Conservation (phyloP, 805 yeast genomes). For the Candida lessepsii region DNA sequence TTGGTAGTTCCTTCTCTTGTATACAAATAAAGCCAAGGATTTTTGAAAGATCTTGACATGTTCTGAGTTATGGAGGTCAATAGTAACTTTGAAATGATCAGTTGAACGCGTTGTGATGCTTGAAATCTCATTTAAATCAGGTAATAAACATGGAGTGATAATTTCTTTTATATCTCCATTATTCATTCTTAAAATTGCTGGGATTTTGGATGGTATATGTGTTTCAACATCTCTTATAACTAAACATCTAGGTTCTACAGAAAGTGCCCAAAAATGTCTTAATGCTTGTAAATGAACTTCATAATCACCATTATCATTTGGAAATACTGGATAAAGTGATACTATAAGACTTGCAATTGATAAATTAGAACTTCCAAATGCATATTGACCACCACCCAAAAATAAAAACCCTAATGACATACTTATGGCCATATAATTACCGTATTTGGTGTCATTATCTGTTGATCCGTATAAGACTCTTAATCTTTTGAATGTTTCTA, state of each 20-base stretch:
- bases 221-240: constrained; percentile 68
- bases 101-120: constrained; percentile 46
- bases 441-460: constrained; percentile 49
- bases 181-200: constrained; percentile 37
- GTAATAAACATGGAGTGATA: constrained; percentile 67
- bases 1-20: constrained; percentile 44
- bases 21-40: constrained; percentile 50
- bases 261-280: constrained; percentile 86
- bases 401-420: constrained; percentile 86
- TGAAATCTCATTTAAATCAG: constrained; percentile 51
- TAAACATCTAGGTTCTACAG: constrained; percentile 80
- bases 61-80: constrained; percentile 44
- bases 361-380: constrained; percentile 61
- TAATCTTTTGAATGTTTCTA: constrained; percentile 70
- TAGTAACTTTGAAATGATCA: constrained; percentile 54
- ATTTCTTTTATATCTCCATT: constrained; percentile 35
- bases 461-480: constrained; percentile 66
- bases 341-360: constrained; percentile 69
- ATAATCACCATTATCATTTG: constrained; percentile 39
- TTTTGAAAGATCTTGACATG: constrained; percentile 43
- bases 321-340: constrained; percentile 75
- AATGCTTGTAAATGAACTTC: constrained; percentile 78
- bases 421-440: constrained; percentile 73
- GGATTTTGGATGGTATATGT: constrained; percentile 51
- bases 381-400: constrained; percentile 90